Evolutionary conservation across 2,329 filamentous ascomycete species (phyloP), one percentile per base, ranked within the genome.

Genomic region (Apiospora hydei): DNA sequence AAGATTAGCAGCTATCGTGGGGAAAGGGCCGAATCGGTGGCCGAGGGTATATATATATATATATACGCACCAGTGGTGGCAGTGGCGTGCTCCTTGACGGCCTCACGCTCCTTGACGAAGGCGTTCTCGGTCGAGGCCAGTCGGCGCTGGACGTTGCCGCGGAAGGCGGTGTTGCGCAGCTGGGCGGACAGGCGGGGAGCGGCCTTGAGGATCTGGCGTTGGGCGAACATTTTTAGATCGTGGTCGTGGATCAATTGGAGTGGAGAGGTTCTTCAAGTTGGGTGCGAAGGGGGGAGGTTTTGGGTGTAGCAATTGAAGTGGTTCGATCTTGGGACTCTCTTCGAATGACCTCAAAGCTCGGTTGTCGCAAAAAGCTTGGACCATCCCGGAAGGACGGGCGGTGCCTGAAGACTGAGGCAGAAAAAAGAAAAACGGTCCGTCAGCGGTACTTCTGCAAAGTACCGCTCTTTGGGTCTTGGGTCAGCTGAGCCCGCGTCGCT

Each of bases 91-190:
- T 94, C 91, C 89, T 97, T 95, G 82, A 98, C 93, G 80, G 93
- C 93, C 83, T 91, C 88, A 83, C 96, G 91, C 89, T 99, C 96
- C 80, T 93, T 92, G 88, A 97, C 92, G 89, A 98, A 99, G 81
- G 91, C 91, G 86, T 97, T 98, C 87, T 98, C 93, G 83, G 92
- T 90, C 79, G 93, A 87, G 78, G 91, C 92, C 80, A 94, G 88
- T 79, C 92, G 92, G 83, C 93, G 91, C 87, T 94, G 92, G 78
- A 89, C 77, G 75, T 85, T 83, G 70, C 85, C 84, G 81, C 89
- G 90, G 79, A 86, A 82, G 78, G 86, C 84, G 75, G 87, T 83
- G 75, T 83, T 79, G 80, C 89, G 89, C 77, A 91, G 82, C 83
- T 89, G 89, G 78, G 88, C 85, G 77, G 86, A 83, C 77, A 89